Evolutionary conservation across 495 filamentous ascomycete species (phyloP).

Genomic region (Penicillium tannophilum): DNA sequence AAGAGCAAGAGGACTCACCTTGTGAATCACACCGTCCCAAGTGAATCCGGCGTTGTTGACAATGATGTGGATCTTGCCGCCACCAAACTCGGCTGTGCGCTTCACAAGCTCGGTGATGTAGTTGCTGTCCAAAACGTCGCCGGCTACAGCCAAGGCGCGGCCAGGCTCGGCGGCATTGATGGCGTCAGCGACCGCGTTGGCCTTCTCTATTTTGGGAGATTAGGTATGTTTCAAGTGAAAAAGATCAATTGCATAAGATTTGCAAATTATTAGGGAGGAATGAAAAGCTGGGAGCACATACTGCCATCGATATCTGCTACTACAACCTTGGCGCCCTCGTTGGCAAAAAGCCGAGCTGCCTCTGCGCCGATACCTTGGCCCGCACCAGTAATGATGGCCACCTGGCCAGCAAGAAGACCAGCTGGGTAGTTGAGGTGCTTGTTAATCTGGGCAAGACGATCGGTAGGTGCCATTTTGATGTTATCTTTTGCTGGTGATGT

Average conservation of each 20-base stretch:
- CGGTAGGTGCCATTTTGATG: conserved; percentile 39
- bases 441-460: conserved; percentile 67
- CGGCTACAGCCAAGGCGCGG: conserved; percentile 67
- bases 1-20: conserved; percentile 45
- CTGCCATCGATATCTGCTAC: conserved; percentile 78
- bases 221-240: background rate
- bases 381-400: conserved; percentile 84
- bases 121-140: conserved; percentile 68
- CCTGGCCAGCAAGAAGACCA: conserved; percentile 74
- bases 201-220: conserved; percentile 53
- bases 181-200: conserved; percentile 57
- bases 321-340: conserved; percentile 82
- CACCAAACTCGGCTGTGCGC: conserved; percentile 74
- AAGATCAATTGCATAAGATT: background rate
- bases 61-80: conserved; percentile 84
- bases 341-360: conserved; percentile 76
- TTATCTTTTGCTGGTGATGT: background rate
- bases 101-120: conserved; percentile 71
- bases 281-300: conserved; percentile 33
- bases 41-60: conserved; percentile 90
- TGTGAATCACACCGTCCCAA: conserved; percentile 90
- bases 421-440: conserved; percentile 78
- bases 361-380: conserved; percentile 92
- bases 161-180: conserved; percentile 66
- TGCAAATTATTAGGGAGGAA: background rate